Base-by-base conservation (phyloP, 2,329 filamentous ascomycete genomes). In the Huntiella decipiens region DNA sequence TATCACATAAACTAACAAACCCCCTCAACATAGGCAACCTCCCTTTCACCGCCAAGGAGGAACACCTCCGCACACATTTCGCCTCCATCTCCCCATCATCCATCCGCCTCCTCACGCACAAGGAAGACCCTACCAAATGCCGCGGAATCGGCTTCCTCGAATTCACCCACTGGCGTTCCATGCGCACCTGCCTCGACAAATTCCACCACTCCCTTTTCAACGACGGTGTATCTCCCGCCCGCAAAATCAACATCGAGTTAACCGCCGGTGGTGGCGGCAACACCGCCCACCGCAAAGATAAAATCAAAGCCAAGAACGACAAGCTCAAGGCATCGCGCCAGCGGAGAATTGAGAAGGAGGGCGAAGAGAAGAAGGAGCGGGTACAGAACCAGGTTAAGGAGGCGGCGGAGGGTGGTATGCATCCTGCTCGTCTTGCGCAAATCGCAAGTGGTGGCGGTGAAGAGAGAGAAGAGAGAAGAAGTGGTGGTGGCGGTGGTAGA, bases 231-330 rank as follows among this genome's bases (percentile, higher is more conserved):
- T 66, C 63, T 37, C 59, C 65, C 12, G 64, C 77, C 44, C 70
- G 88, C 54, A 82, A 79, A 62, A 92, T 96, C 56, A 95, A 94
- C 58, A 82, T 95, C 19, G 88, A 95, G 64, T 64, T 96, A 53
- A 94, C 86, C 53, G 87, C 82, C 49, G 87, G 87, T 44, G 87
- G 87, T 36, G 88, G 88, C 50, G 79, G 79, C 51, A 92, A 86
- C 60, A 83, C 75, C 39, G 69, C 77, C 52, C 64, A 69, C 47
- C 71, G 88, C 52, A 75, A 73, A 57, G 71, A 78, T 48, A 91
- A 87, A 66, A 84, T 96, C 60, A 70, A 74, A 56, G 71, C 71
- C 48, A 95, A 94, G 73, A 95, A 96, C 65, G 67, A 73, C 56
- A 88, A 87, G 64, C 70, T 95, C 43, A 74, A 83, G 53, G 84